Conservation (phyloP, 192 early-diverging fungal genomes). For the Entophlyctis helioformis region DNA sequence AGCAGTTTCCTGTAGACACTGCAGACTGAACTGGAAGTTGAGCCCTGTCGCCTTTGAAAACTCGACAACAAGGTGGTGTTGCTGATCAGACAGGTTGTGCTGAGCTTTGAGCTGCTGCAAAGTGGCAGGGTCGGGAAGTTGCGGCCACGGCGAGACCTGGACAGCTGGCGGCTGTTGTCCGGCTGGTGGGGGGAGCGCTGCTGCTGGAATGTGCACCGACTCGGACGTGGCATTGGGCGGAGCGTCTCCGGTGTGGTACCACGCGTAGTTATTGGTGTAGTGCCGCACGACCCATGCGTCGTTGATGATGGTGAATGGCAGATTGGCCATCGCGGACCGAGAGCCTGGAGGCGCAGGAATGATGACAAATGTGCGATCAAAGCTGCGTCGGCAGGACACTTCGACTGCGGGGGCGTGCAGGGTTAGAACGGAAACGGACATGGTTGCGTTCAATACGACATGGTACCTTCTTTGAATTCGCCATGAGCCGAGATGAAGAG, state of each 20-base stretch:
- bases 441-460: no score
- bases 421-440: neutral
- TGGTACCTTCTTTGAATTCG: slow-evolving; percentile 23
- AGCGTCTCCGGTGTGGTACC: neutral
- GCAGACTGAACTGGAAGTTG: slow-evolving; percentile 18
- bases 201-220: neutral
- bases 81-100: slow-evolving; percentile 13
- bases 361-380: slow-evolving; percentile 27
- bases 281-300: slow-evolving; percentile 8
- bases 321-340: slow-evolving; percentile 6
- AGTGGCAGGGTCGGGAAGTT: slow-evolving; percentile 4
- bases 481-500: slow-evolving; percentile 23
- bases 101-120: slow-evolving; percentile 8
- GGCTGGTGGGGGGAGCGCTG: neutral
- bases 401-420: slow-evolving; percentile 1
- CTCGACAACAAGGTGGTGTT: slow-evolving; percentile 11
- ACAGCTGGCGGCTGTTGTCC: neutral
- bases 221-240: neutral
- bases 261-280: slow-evolving; percentile 3
- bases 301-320: slow-evolving; percentile 14
- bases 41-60: slow-evolving; percentile 19
- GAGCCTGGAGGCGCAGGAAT: slow-evolving; percentile 21
- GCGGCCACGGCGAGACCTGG: neutral
- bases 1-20: slow-evolving; percentile 21
- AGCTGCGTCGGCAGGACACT: slow-evolving; percentile 5